Conservation (phyloP, 495 filamentous ascomycete genomes). For the Parathielavia appendiculata region DNA sequence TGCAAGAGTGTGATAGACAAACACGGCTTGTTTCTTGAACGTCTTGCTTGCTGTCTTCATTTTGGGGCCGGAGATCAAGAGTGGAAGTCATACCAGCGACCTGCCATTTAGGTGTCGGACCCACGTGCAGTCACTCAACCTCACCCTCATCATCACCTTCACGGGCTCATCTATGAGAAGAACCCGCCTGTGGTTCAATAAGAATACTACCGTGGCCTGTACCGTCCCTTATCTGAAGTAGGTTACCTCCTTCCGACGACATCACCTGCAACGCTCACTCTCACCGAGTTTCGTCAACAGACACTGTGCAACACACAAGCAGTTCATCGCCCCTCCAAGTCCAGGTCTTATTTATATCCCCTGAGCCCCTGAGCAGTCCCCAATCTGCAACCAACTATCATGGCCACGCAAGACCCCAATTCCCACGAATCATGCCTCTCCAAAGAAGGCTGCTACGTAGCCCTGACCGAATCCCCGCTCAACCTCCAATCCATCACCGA, state of each 20-base stretch:
- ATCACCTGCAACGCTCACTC: background rate
- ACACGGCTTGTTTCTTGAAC: background rate
- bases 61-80: too few species aligned
- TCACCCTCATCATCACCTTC: too few species aligned
- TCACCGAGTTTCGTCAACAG: background rate
- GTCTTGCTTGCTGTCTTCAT: background rate
- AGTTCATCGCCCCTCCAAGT: background rate
- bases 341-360: background rate
- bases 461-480: conserved; percentile 61
- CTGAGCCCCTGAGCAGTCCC: background rate
- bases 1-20: too few species aligned
- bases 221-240: too few species aligned
- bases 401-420: conserved; percentile 16
- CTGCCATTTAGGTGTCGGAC: too few species aligned
- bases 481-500: conserved; percentile 55
- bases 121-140: too few species aligned
- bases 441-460: conserved; percentile 49
- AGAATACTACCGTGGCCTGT: too few species aligned
- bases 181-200: too few species aligned
- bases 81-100: too few species aligned
- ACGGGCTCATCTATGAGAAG: too few species aligned
- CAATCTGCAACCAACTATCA: background rate
- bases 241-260: background rate
- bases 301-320: conserved; percentile 2
- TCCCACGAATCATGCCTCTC: conserved; percentile 25